Base-by-base conservation (phyloP, 2,329 filamentous ascomycete genomes). In the Zopfia rhizophila region DNA sequence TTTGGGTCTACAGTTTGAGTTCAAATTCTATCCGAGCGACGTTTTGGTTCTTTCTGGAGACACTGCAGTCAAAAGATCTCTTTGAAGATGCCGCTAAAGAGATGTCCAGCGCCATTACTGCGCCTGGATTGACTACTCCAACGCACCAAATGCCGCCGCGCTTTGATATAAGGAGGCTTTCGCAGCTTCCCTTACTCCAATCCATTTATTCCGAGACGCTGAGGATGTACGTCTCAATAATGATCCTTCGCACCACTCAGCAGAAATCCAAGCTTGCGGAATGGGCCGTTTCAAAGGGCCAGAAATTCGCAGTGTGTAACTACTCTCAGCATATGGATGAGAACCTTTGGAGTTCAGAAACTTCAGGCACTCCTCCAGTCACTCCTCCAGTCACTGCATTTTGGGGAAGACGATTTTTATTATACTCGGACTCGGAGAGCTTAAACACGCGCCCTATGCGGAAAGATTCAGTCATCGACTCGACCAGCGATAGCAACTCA, bases 151-250 rank as follows among this genome's bases (percentile, higher is more conserved):
- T 4, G 24, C 17, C 1, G 3, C 14, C 2, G 3, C 16, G n/a
- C 2, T 53, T 56, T 16, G 41, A 54, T 35, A 45, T 47, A 4
- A 31, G 38, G 7, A 25, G 16, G 12, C 31, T 55, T 3, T 18
- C 37, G 5, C 23, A 45, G 13, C 32, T 29, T 13, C 44, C 51
- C 0, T 19, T 57, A 1, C 41, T 57, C 3, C 46, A 57, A 23
- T 53, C 56, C 2, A 37, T 53, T 13, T 59, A 50, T 31, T 51
- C 56, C 4, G 54, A 59, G 32, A 38, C 39, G 2, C 36, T 57
- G 16, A 43, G 56, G 14, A 22, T 57, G 7, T 43, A 52, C 17
- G 38, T 36, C 16, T 32, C 36, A 7, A 25, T 37, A 7, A 19
- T 51, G 2, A 21, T 57, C 2, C 48, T 24, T 4, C 36, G 54